Conservation (phyloP, 2,329 filamentous ascomycete species). For the Penicillium sclerotiorum region DNA sequence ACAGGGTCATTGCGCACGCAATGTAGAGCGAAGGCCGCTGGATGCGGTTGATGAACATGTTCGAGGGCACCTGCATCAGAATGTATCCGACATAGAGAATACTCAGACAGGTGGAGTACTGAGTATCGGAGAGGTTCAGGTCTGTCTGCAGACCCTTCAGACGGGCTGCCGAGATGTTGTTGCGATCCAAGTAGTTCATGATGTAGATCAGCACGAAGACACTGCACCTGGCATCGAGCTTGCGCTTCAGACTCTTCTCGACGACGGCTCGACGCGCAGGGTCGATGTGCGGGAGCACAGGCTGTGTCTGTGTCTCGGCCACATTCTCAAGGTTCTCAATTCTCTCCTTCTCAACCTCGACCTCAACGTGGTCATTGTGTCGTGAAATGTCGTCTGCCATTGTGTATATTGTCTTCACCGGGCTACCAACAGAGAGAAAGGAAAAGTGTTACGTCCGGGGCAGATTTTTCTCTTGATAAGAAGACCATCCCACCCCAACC, state of each 20-base stretch:
- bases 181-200: conserved; percentile 45
- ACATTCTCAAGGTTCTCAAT: conserved; percentile 25
- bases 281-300: conserved; percentile 19
- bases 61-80: conserved; percentile 51
- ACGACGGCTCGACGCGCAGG: conserved; percentile 25
- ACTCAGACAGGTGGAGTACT: conserved; percentile 47
- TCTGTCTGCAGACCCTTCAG: conserved; percentile 43
- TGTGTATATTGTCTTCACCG: conserved; percentile 6
- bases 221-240: conserved; percentile 31
- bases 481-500: not conserved
- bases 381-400: conserved; percentile 27
- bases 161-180: conserved; percentile 45
- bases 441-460: conserved; percentile 4
- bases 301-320: conserved; percentile 11
- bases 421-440: conserved; percentile 10
- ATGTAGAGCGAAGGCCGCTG: conserved; percentile 50
- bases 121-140: conserved; percentile 36
- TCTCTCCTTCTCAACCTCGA: conserved; percentile 22
- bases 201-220: conserved; percentile 31
- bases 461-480: conserved; percentile 1
- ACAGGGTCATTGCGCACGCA: conserved; percentile 54
- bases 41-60: conserved; percentile 50
- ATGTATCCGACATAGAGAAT: conserved; percentile 52
- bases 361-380: conserved; percentile 13
- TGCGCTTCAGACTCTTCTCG: conserved; percentile 31